These are phyloP conservation scores for Hortiboletus campestris DNA, from an alignment of 768 basidiomycete genomes.

Conservation along the genomic window DNA sequence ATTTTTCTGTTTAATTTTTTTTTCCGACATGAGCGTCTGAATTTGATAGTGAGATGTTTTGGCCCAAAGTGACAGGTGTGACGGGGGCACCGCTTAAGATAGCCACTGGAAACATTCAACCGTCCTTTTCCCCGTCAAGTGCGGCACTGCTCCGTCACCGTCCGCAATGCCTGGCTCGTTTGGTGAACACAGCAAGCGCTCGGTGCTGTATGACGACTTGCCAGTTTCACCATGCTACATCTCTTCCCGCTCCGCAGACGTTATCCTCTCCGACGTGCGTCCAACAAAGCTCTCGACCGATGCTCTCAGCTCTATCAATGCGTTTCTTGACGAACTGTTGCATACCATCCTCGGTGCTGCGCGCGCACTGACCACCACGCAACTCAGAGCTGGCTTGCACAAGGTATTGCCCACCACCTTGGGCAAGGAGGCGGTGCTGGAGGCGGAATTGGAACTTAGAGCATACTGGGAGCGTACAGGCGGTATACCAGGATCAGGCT, in stretches of 20 bases:
- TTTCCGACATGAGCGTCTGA: background rate
- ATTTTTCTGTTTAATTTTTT: background rate
- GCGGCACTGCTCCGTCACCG: slow-evolving; percentile 9
- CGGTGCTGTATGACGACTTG: slow-evolving; percentile 6
- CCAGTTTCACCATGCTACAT: slow-evolving; percentile 68
- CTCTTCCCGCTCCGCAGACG: slow-evolving; percentile 80
- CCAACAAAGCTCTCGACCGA: slow-evolving; percentile 83
- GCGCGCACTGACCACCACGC: slow-evolving; percentile 69
- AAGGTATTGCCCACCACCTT: slow-evolving; percentile 74
- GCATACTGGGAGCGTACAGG: slow-evolving; percentile 82
- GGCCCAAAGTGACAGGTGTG: slow-evolving; percentile 10
- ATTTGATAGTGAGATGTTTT: background rate
- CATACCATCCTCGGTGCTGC: slow-evolving; percentile 66
- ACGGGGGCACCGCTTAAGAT: slow-evolving; percentile 19
- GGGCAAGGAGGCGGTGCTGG: slow-evolving; percentile 88
- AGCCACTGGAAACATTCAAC: slow-evolving; percentile 8
- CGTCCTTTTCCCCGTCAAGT: slow-evolving; percentile 11
- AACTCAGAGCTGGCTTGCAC: slow-evolving; percentile 68
- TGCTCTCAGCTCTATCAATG: slow-evolving; percentile 77
- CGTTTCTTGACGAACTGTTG: slow-evolving; percentile 81
- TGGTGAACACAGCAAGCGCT: slow-evolving; percentile 36
- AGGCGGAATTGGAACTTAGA: slow-evolving; percentile 89
- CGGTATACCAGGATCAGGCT: slow-evolving; percentile 32
- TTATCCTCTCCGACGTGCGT: slow-evolving; percentile 88
- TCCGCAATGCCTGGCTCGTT: slow-evolving; percentile 44